Conservation (phyloP, 225 moss, liverwort and hornwort species). For the Bryoerythrophyllum caledonicum region DNA sequence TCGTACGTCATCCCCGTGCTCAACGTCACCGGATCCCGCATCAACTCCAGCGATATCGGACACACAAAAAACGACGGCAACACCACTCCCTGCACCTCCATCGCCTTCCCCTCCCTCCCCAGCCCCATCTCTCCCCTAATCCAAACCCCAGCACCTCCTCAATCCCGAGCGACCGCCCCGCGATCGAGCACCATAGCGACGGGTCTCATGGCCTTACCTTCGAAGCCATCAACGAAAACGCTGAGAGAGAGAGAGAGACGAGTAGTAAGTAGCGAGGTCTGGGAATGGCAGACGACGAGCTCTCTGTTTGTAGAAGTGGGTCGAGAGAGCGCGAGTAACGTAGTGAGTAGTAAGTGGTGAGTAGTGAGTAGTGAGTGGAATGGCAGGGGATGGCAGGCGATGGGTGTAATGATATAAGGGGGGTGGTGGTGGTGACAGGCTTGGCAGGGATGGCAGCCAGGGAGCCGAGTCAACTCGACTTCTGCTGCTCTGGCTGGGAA, state of each 20-base stretch:
- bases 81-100: conserved; percentile 19
- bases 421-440: conserved; percentile 21
- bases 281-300: too few relatives aligned
- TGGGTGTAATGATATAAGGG: conserved; percentile 17
- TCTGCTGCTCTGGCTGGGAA: not conserved
- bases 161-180: too few relatives aligned
- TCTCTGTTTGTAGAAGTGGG: not conserved
- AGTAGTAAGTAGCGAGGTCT: too few relatives aligned
- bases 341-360: too few relatives aligned
- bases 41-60: conserved; percentile 84
- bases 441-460: not conserved
- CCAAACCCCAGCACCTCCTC: too few relatives aligned
- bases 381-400: conserved; percentile 15
- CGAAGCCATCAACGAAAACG: not conserved
- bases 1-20: conserved; percentile 96
- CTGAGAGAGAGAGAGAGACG: not conserved
- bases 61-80: conserved; percentile 82
- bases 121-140: too few relatives aligned
- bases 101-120: not conserved
- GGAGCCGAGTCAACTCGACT: conserved; percentile 22
- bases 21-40: conserved; percentile 89
- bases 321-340: not conserved
- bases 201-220: not conserved
- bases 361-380: not conserved
- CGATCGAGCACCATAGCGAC: not conserved